These are phyloP conservation scores for Pythium diclinum DNA, from an alignment of 352 stramenopile species.

Conservation along the genomic window DNA sequence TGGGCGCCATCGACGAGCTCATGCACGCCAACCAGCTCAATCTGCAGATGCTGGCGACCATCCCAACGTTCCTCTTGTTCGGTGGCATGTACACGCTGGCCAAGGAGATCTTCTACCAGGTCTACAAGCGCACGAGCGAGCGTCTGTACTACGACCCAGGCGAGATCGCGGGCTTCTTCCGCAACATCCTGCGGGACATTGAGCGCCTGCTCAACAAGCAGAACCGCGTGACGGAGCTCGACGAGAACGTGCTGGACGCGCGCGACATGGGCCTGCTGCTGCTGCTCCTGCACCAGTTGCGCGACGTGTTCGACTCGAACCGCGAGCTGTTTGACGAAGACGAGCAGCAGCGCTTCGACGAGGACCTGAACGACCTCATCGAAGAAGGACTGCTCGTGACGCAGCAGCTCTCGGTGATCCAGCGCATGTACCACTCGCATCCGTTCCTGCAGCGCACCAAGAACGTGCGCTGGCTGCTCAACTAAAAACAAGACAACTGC, in stretches of 20 bases:
- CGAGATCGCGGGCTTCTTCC: slow-evolving; percentile 72
- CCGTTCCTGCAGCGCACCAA: slow-evolving; percentile 72
- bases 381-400: slow-evolving; percentile 69
- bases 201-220: slow-evolving; percentile 84
- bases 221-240: slow-evolving; percentile 34
- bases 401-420: slow-evolving; percentile 82
- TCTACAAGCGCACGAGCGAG: slow-evolving; percentile 78
- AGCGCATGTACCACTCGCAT: slow-evolving; percentile 86
- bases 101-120: slow-evolving; percentile 56
- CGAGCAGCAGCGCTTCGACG: slow-evolving; percentile 79
- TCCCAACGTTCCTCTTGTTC: slow-evolving; percentile 79
- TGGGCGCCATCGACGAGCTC: slow-evolving; percentile 83
- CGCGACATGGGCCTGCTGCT: slow-evolving; percentile 74
- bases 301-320: slow-evolving; percentile 71
- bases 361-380: slow-evolving; percentile 80
- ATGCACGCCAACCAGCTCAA: slow-evolving; percentile 89
- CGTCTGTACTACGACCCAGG: slow-evolving; percentile 72
- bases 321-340: slow-evolving; percentile 68
- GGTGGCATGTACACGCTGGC: slow-evolving; percentile 66
- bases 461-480: slow-evolving; percentile 52
- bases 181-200: slow-evolving; percentile 80
- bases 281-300: slow-evolving; percentile 72
- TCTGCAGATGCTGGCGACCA: slow-evolving; percentile 81
- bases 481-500: slow-evolving; percentile 17
- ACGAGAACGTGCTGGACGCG: slow-evolving; percentile 45